A percentile compares a stretch with the other conserved stretches of the same genome.
Conservation (phyloP, 2,329 filamentous ascomycete species). For the Fusarium foetens region DNA sequence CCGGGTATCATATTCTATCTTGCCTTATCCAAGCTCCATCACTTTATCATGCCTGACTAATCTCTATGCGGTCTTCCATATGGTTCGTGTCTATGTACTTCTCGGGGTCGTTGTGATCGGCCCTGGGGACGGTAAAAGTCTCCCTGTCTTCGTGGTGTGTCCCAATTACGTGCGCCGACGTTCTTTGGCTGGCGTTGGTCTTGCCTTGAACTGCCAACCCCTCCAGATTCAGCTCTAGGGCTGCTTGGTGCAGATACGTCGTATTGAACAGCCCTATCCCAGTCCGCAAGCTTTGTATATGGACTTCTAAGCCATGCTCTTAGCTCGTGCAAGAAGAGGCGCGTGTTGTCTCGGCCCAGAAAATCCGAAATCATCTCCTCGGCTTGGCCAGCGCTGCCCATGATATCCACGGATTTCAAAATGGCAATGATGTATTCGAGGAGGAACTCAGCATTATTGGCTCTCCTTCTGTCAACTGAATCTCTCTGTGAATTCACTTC, state of each 20-base stretch:
- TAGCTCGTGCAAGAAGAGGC: slow-evolving; percentile 86
- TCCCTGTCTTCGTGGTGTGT: slow-evolving; percentile 17
- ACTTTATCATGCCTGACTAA: not conserved
- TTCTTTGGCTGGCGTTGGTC: not conserved
- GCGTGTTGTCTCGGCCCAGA: slow-evolving; percentile 76
- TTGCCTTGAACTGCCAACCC: not conserved
- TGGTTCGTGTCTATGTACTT: slow-evolving; percentile 23
- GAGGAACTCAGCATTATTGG: slow-evolving; percentile 82
- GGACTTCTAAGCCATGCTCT: slow-evolving; percentile 86
- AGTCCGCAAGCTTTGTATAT: slow-evolving; percentile 74
- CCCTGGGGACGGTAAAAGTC: slow-evolving; percentile 44
- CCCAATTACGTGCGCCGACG: not conserved
- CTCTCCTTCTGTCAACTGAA: slow-evolving; percentile 49
- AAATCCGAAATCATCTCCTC: slow-evolving; percentile 84
- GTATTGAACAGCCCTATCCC: slow-evolving; percentile 86
- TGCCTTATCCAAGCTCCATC: slow-evolving; percentile 24
- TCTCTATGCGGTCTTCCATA: slow-evolving; percentile 22
- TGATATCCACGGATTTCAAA: slow-evolving; percentile 83
- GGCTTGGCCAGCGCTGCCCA: slow-evolving; percentile 80
- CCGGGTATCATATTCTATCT: slow-evolving; percentile 41
- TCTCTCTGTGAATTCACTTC: slow-evolving; percentile 4
- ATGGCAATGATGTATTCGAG: slow-evolving; percentile 88
- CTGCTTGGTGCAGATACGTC: slow-evolving; percentile 18
- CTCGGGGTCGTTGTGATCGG: slow-evolving; percentile 2
- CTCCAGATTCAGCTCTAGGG: not conserved